Percentiles rank a stretch among this genome's conserved stretches.
These are phyloP conservation scores for Penicillium daleae DNA, from an alignment of 495 filamentous ascomycete genomes.

Conservation along the genomic window DNA sequence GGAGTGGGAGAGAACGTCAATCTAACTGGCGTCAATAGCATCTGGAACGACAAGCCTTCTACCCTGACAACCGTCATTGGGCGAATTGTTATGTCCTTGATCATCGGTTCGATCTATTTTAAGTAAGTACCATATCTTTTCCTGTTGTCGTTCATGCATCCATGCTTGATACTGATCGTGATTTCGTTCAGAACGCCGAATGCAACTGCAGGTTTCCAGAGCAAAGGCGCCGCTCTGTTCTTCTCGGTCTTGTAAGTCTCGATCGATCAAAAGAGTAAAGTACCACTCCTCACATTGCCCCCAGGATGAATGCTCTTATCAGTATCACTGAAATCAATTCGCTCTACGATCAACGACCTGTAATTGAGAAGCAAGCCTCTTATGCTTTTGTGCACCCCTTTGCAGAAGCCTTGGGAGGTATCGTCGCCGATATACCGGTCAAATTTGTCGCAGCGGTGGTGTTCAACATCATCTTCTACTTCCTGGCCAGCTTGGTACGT, in stretches of 20 bases:
- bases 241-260: constrained; percentile 80
- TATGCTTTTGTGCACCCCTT: constrained; percentile 70
- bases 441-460: constrained; percentile 53
- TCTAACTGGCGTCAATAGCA: constrained; percentile 30
- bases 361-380: constrained; percentile 67
- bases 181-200: constrained; percentile 51
- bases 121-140: constrained; percentile 45
- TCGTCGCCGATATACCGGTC: constrained; percentile 62
- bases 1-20: not conserved
- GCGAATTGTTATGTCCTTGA: constrained; percentile 77
- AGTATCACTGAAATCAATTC: constrained; percentile 63
- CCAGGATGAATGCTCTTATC: constrained; percentile 58
- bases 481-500: constrained; percentile 56
- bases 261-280: constrained; percentile 36
- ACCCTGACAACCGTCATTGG: constrained; percentile 77
- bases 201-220: constrained; percentile 71
- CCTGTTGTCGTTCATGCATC: not conserved
- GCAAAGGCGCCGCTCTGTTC: constrained; percentile 82
- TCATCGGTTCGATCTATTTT: constrained; percentile 87
- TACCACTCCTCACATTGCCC: constrained; percentile 26
- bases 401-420: constrained; percentile 60
- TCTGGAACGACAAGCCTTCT: constrained; percentile 76
- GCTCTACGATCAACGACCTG: constrained; percentile 62
- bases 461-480: constrained; percentile 63
- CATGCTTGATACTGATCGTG: not conserved